Percentiles rank a stretch among this genome's conserved stretches.
These are phyloP conservation scores for Funneliformis caledonium DNA, from an alignment of 371 early-diverging fungal species.

Conservation along the genomic window DNA sequence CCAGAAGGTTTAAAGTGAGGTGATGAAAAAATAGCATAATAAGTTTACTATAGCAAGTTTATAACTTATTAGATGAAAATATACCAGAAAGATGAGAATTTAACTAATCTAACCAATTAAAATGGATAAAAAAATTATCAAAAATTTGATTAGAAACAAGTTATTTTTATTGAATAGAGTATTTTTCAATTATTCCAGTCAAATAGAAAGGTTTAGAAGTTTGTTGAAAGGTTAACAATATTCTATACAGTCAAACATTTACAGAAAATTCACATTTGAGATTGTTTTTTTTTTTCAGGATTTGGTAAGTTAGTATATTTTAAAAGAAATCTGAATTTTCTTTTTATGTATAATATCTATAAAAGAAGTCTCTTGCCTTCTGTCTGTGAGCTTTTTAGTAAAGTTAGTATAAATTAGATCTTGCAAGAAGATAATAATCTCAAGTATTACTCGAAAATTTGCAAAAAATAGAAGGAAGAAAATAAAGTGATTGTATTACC, in stretches of 20 bases:
- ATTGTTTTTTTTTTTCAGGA: not conserved
- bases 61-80: not conserved
- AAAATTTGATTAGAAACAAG: too few species aligned
- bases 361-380: not conserved
- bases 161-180: too few species aligned
- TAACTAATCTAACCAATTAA: not conserved
- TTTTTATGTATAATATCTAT: constrained; percentile 13
- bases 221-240: too few species aligned
- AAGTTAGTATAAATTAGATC: too few species aligned
- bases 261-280: not conserved
- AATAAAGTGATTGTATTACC: constrained; percentile 2
- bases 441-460: not conserved
- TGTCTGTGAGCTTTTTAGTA: not conserved
- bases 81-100: not conserved
- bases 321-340: not conserved
- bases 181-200: too few species aligned
- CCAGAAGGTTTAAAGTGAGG: constrained; percentile 4
- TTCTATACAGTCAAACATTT: too few species aligned
- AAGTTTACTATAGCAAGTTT: not conserved
- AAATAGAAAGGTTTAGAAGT: too few species aligned
- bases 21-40: not conserved
- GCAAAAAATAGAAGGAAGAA: constrained; percentile 11
- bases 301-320: constrained; percentile 7
- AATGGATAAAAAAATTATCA: too few species aligned
- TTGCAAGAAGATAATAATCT: too few species aligned